Evolutionary conservation across 1,284 basidiomycete species (phyloP).

Genomic region (Ceraceosorus guamensis): DNA sequence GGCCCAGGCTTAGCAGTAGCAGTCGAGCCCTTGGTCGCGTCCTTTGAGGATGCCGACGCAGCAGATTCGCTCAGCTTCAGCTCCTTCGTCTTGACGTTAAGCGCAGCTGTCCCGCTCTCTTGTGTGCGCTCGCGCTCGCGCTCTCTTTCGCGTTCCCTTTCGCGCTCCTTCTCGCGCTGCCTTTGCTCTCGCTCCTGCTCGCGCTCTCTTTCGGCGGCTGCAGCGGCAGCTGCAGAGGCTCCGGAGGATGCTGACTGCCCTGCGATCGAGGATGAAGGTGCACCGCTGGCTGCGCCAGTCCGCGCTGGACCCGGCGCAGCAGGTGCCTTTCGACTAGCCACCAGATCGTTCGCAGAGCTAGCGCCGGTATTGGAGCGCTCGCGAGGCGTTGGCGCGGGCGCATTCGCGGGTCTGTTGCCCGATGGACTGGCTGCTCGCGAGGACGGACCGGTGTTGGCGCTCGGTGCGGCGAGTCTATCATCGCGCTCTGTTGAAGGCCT

Average conservation of each 20-base stretch:
- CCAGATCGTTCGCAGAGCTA: conserved; percentile 16
- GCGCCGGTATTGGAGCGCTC: neutral
- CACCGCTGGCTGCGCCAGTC: too few relatives aligned
- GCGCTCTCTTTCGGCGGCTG: neutral
- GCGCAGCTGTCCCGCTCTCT: conserved; percentile 16
- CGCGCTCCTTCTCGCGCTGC: neutral
- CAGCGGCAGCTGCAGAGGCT: neutral
- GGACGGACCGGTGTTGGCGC: neutral
- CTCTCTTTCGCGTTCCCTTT: neutral
- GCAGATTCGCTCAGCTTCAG: conserved; percentile 25
- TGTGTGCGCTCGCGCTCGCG: conserved; percentile 2
- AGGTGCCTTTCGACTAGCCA: conserved; percentile 36
- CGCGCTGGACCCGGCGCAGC: conserved; percentile 21
- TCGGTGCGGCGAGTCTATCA: neutral
- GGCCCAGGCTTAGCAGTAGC: conserved; percentile 15
- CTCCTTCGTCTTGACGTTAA: conserved; percentile 44
- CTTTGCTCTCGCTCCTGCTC: neutral
- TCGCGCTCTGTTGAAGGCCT: neutral
- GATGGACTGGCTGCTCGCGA: conserved; percentile 5
- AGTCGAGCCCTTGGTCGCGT: conserved; percentile 48
- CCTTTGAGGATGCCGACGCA: conserved; percentile 50
- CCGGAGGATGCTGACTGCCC: neutral
- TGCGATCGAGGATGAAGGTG: neutral
- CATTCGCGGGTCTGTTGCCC: conserved; percentile 9
- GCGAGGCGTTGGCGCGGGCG: conserved; percentile 7